A percentile compares a stretch with the other conserved stretches of the same genome.
Conservation (phyloP, 2,329 filamentous ascomycete genomes). For the Tolypocladium endophyticum region DNA sequence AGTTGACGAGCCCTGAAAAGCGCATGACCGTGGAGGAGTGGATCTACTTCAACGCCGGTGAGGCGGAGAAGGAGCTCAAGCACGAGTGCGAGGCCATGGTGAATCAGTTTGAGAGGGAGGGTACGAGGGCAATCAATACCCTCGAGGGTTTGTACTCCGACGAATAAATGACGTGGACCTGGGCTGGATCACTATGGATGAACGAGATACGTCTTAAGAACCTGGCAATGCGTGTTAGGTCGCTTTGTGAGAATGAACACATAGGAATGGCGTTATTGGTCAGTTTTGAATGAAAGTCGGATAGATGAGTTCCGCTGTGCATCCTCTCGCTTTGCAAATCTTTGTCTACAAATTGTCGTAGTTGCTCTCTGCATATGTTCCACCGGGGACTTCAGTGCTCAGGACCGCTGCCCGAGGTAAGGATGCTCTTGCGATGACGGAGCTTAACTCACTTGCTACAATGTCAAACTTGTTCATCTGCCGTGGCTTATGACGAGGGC, state of each 20-base stretch:
- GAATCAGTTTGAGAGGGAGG: slow-evolving; percentile 72
- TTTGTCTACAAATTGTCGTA: not conserved
- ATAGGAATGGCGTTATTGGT: not conserved
- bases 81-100: slow-evolving; percentile 78
- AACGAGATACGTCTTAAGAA: not conserved
- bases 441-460: not conserved
- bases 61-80: slow-evolving; percentile 70
- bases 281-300: not conserved
- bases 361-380: not conserved
- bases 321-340: not conserved
- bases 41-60: slow-evolving; percentile 70
- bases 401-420: not conserved
- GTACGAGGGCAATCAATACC: slow-evolving; percentile 62
- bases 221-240: not conserved
- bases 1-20: slow-evolving; percentile 67
- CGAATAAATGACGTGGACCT: slow-evolving; percentile 21
- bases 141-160: slow-evolving; percentile 65
- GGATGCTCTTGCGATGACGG: too few relatives aligned
- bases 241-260: not conserved
- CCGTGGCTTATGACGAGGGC: too few relatives aligned
- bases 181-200: not conserved
- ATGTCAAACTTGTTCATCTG: not conserved
- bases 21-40: slow-evolving; percentile 91
- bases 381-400: too few relatives aligned
- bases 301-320: not conserved